Base-by-base conservation (phyloP, 2,329 filamentous ascomycete species). In the Fusarium sterilihyphosum region DNA sequence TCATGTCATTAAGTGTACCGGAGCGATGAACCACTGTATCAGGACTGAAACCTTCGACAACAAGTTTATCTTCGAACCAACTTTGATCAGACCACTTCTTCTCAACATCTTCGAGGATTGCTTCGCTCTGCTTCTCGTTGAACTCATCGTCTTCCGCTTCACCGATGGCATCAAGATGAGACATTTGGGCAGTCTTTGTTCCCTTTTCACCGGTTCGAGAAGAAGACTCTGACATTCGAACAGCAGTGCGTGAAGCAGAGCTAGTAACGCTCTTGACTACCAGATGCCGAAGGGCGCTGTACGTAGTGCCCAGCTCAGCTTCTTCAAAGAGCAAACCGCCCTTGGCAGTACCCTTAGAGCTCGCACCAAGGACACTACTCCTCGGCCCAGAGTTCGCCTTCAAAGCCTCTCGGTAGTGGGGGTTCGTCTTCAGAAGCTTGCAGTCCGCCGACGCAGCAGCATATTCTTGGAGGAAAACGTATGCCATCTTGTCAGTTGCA, bases 1-100 rank as follows among this genome's bases (percentile, higher is more conserved):
- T 82, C 81, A 84, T 84, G 11, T 79, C 72, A 59, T 82, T 77
- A 20, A 84, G 81, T 2, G 79, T 80, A 24, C 44, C 71, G 9
- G 72, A 71, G 26, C 74, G 70, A 31, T 81, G 77, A 3, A 74
- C 65, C 0, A 77, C 73, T 0, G 81, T 71, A 35, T 83, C 80
- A 1, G 81, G 78, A 1, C 73, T 81, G 50, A 81, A 84, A 1
- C 69, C 69, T n/a, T 71, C 67, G 2, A 71, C 50, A 8, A 58
- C 40, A 1, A 67, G 67, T 5, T 50, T 62, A 6, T 71, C 67
- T 6, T 71, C n/a, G 1, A 71, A 65, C 69, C 69, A 71, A 1
- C 17, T 33, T 3, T 47, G 22, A 0, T 56, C 61, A 11, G 31
- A 35, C 69, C 69, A 71, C 4, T 67, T 31, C 8, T 70, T 70